These are phyloP conservation scores for Torulaspora franciscae DNA, from an alignment of 805 yeast genomes.

Conservation along the genomic window DNA sequence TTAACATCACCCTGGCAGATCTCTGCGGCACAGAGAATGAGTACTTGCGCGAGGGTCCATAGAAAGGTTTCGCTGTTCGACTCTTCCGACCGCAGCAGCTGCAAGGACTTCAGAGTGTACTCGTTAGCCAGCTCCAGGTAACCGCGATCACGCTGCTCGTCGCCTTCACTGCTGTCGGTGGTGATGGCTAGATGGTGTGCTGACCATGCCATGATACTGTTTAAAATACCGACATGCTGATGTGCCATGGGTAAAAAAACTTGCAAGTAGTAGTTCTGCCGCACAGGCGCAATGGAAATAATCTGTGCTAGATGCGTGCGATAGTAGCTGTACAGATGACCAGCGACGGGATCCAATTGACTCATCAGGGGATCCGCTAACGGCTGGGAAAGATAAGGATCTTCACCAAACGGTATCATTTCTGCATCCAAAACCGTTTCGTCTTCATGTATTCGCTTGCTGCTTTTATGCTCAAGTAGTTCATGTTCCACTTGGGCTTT, in stretches of 20 bases:
- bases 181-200: constrained; percentile 31
- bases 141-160: constrained; percentile 9
- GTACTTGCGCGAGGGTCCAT: constrained; percentile 50
- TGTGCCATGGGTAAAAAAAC: constrained; percentile 52
- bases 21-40: constrained; percentile 73
- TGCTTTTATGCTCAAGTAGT: constrained; percentile 20
- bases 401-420: constrained; percentile 7
- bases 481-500: constrained; percentile 23
- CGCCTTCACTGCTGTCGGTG: constrained; percentile 8
- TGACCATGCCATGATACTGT: constrained; percentile 57
- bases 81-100: constrained; percentile 12
- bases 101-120: constrained; percentile 21
- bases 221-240: constrained; percentile 45
- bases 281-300: constrained; percentile 45
- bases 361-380: constrained; percentile 22
- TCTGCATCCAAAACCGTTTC: constrained; percentile 9
- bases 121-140: constrained; percentile 21
- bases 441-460: constrained; percentile 12
- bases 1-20: constrained; percentile 77
- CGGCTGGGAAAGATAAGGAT: constrained; percentile 20
- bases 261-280: constrained; percentile 47
- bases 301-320: constrained; percentile 44
- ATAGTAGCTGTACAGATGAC: constrained; percentile 47
- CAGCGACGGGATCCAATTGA: constrained; percentile 42
- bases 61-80: constrained; percentile 10